Evolutionary conservation across 192 early-diverging fungal species (phyloP), one percentile per base, ranked within the genome.

Genomic region (Phlyctochytrium bullatum): DNA sequence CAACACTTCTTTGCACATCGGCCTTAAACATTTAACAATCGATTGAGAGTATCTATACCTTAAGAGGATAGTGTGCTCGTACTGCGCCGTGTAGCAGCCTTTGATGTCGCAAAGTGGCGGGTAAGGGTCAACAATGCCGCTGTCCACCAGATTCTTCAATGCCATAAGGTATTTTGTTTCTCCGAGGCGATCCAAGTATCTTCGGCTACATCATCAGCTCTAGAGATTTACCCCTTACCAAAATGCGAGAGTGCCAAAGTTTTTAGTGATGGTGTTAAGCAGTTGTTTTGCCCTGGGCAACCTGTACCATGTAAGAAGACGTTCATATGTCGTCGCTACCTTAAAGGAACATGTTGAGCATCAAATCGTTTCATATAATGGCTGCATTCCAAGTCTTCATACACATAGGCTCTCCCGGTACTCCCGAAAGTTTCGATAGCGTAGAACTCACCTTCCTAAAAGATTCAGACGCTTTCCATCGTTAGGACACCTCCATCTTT

Each of bases 351-450:
- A 66, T 84, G 85, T 14, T 75, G 73, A 30, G 78, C 71, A 35
- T 91, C 88, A 31, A 71, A 81, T 10, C 69, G 73, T 66, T 86
- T 87, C 40, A 87, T 86, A 75, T 99, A 99, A 68, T 99, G 97
- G 64, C 89, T 91, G 75, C 91, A 93, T 56, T 93, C 93, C 67
- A 88, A 87, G 66, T 97, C 92, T 70, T 96, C 94, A 59, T 85
- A 68, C 16, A 99, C 97, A 71, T 84, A 89, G 3, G 91, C 97
- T 29, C 84, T 88, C 6, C 97, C 97, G 12, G 95, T 99, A 74
- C 89, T 90, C 61, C 94, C 97, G 72, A 98, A 99, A 2, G 97
- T 99, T 76, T 99, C 97, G 63, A 99, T 96, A 58, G 95, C 97
- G 73, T 90, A 92, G 56, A 87, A 82, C 80, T 97, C 93, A 59